Conservation (phyloP, 805 yeast genomes). For the Jamesozyma rosinii region DNA sequence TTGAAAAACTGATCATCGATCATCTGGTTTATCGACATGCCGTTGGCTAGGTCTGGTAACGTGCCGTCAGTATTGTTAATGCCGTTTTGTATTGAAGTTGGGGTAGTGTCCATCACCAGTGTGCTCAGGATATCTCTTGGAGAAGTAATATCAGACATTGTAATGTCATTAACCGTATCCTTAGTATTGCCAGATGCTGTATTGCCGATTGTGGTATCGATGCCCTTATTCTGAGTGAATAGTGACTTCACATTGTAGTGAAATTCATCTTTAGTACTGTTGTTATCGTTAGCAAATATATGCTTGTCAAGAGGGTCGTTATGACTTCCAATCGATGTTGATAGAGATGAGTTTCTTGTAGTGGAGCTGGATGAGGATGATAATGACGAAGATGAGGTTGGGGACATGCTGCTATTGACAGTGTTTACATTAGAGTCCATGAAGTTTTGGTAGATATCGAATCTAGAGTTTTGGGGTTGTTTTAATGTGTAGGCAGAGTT, state of each 20-base stretch:
- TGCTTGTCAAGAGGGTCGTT: background rate
- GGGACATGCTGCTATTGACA: background rate
- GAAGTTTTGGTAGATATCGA: background rate
- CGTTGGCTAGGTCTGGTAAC: too few relatives aligned
- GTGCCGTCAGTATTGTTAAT: background rate
- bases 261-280: background rate
- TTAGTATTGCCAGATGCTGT: background rate
- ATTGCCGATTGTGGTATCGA: background rate
- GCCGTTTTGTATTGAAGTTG: background rate
- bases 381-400: too few relatives aligned
- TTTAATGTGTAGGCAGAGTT: background rate
- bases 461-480: background rate
- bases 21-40: background rate
- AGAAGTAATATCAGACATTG: background rate
- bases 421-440: background rate
- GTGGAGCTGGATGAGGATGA: background rate
- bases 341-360: background rate
- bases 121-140: conserved; percentile 1
- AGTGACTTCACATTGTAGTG: background rate
- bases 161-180: background rate
- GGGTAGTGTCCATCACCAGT: conserved; percentile 1
- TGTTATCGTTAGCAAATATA: too few relatives aligned
- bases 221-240: background rate
- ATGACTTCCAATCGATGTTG: background rate
- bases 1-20: background rate